Percentiles rank a stretch among this genome's conserved stretches.
These are phyloP conservation scores for Fusarium decemcellulare DNA, from an alignment of 2,329 filamentous ascomycete genomes.

Conservation along the genomic window DNA sequence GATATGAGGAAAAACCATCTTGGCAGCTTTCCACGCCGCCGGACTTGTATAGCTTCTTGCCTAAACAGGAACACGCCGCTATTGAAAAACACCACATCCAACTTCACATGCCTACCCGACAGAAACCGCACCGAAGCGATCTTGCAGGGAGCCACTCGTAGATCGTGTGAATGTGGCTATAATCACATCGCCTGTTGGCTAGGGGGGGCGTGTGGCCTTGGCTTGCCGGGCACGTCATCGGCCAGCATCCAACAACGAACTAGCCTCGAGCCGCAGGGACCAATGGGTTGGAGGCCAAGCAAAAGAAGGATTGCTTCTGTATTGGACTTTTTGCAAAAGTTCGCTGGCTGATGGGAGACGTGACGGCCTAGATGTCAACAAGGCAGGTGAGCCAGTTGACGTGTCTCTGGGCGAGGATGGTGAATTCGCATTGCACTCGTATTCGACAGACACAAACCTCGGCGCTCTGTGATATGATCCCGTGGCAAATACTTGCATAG, in stretches of 20 bases:
- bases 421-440: slow-evolving; percentile 7
- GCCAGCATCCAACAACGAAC: slow-evolving; percentile 25
- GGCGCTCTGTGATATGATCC: neutral
- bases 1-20: slow-evolving; percentile 14
- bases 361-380: slow-evolving; percentile 19
- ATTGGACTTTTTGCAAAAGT: slow-evolving; percentile 18
- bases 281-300: slow-evolving; percentile 25
- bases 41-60: neutral
- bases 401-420: slow-evolving; percentile 29
- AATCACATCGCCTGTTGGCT: neutral
- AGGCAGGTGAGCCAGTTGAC: slow-evolving; percentile 36
- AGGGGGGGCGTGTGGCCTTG: slow-evolving; percentile 13
- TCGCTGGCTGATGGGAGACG: neutral
- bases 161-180: slow-evolving; percentile 3
- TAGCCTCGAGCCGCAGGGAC: slow-evolving; percentile 12
- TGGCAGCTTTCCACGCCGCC: slow-evolving; percentile 2
- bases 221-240: slow-evolving; percentile 36
- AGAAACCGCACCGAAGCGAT: slow-evolving; percentile 21
- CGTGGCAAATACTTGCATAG: slow-evolving; percentile 10
- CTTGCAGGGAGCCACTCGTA: neutral
- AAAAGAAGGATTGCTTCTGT: neutral
- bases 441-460: neutral
- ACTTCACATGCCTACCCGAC: slow-evolving; percentile 12
- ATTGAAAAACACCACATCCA: slow-evolving; percentile 8
- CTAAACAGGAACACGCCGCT: neutral